Conservation (phyloP, 768 basidiomycete species). For the Termitomyces sp. region DNA sequence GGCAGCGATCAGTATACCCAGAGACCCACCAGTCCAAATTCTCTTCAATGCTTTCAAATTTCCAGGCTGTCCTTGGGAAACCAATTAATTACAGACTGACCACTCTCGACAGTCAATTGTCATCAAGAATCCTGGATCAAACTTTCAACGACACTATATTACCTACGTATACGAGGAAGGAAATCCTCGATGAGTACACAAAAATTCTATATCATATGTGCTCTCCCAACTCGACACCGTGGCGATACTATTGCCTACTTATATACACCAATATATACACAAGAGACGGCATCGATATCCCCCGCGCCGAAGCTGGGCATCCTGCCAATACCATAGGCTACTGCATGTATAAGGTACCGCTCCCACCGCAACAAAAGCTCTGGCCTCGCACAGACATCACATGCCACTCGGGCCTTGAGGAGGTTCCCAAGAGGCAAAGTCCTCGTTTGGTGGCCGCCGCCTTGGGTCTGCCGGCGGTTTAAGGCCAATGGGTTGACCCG, state of each 20-base stretch:
- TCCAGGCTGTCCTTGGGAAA: neutral
- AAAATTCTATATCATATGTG: too few species aligned
- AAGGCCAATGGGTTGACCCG: neutral
- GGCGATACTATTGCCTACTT: neutral
- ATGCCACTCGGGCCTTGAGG: conserved; percentile 2
- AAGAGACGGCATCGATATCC: neutral
- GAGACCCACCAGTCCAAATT: too few species aligned
- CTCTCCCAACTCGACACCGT: neutral
- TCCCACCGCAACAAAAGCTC: neutral
- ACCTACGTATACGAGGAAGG: neutral
- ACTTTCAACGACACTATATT: too few species aligned
- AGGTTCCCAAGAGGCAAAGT: conserved; percentile 2
- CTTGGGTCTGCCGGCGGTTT: conserved; percentile 11
- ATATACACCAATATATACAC: neutral
- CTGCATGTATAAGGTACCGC: conserved; percentile 7
- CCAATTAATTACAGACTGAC: neutral
- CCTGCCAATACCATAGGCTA: conserved; percentile 3
- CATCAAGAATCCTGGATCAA: neutral
- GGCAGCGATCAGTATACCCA: too few species aligned
- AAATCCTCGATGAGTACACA: neutral
- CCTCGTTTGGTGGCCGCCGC: conserved; percentile 10
- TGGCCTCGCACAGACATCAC: neutral
- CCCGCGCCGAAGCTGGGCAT: neutral
- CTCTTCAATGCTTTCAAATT: neutral
- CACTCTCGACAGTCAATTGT: too few species aligned